These are phyloP conservation scores for Oemleria cerasiformis DNA, from an alignment of 306 rosid species.

Conservation along the genomic window DNA sequence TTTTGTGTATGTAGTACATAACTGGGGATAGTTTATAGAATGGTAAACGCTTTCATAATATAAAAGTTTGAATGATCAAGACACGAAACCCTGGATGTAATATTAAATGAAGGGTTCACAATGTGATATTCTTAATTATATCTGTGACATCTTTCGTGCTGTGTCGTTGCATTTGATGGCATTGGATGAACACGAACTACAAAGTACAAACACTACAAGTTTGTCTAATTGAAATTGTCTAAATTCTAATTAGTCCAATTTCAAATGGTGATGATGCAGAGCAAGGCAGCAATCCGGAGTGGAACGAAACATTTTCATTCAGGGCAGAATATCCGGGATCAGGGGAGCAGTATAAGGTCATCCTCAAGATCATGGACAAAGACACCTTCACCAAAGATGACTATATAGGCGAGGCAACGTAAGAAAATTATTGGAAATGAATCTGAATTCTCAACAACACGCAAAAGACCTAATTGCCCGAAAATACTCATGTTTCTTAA, in stretches of 20 bases:
- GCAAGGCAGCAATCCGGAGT: constrained; percentile 55
- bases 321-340: constrained; percentile 78
- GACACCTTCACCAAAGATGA: constrained; percentile 80
- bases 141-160: neutral
- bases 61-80: neutral
- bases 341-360: constrained; percentile 59
- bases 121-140: neutral
- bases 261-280: constrained; percentile 39
- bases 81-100: neutral
- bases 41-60: neutral
- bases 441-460: no score
- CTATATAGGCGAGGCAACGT: constrained; percentile 66
- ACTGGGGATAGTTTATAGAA: no score
- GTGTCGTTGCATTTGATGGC: neutral
- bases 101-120: neutral
- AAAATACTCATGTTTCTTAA: neutral
- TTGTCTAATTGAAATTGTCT: no score
- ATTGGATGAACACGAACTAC: neutral
- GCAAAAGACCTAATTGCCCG: neutral
- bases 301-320: constrained; percentile 80
- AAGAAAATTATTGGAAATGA: no score
- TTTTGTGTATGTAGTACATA: neutral
- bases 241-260: no score
- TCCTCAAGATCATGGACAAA: constrained; percentile 67
- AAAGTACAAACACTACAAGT: neutral